These are phyloP conservation scores for Scalesia atractyloides DNA, from an alignment of 129 eudicot genomes.

Conservation along the genomic window DNA sequence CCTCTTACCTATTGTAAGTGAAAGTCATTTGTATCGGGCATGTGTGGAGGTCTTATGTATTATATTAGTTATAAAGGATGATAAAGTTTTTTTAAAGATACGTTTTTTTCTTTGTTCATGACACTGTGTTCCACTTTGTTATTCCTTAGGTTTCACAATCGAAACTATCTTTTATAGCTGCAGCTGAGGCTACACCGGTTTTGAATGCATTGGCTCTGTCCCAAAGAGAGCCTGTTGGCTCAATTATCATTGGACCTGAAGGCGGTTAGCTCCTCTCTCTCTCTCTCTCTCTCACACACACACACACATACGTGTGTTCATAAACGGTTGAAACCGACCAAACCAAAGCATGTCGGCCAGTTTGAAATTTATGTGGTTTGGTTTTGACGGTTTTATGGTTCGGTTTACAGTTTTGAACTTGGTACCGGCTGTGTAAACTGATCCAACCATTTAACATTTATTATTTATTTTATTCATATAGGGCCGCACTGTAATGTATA, in stretches of 20 bases:
- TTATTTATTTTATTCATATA: no score
- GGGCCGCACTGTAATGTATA: no score
- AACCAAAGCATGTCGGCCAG: no score
- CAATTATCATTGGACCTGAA: constrained; percentile 89
- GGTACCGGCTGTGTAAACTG: no score
- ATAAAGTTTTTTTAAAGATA: neutral
- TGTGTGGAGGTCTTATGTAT: constrained; percentile 11
- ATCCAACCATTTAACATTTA: no score
- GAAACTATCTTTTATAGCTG: constrained; percentile 76
- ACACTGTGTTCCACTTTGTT: constrained; percentile 16
- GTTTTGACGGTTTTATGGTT: no score
- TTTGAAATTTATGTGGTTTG: no score
- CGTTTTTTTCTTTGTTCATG: neutral
- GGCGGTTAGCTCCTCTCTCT: constrained; percentile 65
- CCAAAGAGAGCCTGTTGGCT: constrained; percentile 49
- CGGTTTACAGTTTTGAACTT: no score
- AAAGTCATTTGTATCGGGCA: constrained; percentile 34
- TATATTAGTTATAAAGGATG: neutral
- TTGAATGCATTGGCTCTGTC: constrained; percentile 49
- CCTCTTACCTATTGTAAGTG: constrained; percentile 72
- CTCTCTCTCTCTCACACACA: constrained; percentile 10
- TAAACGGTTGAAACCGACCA: no score
- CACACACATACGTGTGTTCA: neutral
- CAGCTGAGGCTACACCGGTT: constrained; percentile 75
- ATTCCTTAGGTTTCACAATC: constrained; percentile 60